Conservation (phyloP, 2,329 filamentous ascomycete genomes). For the Penicillium rolfsii region DNA sequence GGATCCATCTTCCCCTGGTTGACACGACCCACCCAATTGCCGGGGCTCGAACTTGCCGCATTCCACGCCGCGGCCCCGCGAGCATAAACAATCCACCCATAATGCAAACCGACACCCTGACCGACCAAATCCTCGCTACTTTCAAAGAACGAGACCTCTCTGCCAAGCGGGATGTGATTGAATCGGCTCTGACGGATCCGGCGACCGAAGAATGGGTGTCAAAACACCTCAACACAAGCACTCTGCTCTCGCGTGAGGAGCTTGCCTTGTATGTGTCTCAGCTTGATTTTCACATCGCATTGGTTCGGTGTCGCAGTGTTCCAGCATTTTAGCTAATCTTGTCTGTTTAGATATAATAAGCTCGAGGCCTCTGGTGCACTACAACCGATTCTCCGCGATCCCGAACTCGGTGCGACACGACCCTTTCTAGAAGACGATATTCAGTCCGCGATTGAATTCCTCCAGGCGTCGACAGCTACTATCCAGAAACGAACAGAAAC, state of each 20-base stretch:
- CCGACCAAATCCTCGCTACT: conserved; percentile 28
- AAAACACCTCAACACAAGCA: conserved; percentile 38
- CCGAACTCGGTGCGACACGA: conserved; percentile 36
- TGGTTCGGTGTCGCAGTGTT: background rate
- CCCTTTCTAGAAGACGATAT: conserved; percentile 47
- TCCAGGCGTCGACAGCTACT: conserved; percentile 43
- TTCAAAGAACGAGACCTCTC: conserved; percentile 38
- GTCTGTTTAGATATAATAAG: conserved; percentile 35
- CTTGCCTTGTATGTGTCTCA: conserved; percentile 38
- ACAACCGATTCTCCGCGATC: conserved; percentile 32
- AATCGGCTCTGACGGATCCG: conserved; percentile 32
- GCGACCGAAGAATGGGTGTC: conserved; percentile 37
- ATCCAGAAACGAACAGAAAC: conserved; percentile 40
- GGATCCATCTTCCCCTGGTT: no score
- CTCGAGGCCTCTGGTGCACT: conserved; percentile 40
- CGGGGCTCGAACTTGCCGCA: conserved; percentile 10
- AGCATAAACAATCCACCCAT: conserved; percentile 3
- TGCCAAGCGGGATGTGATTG: conserved; percentile 34
- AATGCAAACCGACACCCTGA: conserved; percentile 13
- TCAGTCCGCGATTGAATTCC: conserved; percentile 38
- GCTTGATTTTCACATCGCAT: background rate
- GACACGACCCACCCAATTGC: background rate
- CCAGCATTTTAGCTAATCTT: conserved; percentile 1
- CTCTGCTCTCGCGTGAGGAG: conserved; percentile 47
- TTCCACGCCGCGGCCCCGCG: conserved; percentile 13